Evolutionary conservation across 257 asterid genomes (phyloP).

Genomic region (Lantana camara): DNA sequence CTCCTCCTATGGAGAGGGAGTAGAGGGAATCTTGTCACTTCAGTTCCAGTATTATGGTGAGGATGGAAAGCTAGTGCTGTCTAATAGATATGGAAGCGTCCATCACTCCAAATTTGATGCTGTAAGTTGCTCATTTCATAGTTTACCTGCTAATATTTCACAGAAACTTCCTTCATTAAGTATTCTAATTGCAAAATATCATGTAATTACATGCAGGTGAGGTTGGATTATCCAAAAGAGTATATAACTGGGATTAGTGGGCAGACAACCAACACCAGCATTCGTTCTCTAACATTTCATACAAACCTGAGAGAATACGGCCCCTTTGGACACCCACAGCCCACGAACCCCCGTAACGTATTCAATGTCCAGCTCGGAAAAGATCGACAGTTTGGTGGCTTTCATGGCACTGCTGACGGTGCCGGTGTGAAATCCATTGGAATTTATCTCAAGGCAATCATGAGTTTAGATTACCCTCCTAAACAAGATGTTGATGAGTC

Average conservation of each 20-base stretch:
- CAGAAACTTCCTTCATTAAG: no score
- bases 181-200: no score
- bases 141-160: no score
- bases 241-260: conserved; percentile 44
- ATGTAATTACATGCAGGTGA: conserved; percentile 33
- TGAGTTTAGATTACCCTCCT: conserved; percentile 4
- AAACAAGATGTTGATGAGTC: background rate
- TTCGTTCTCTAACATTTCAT: conserved; percentile 36
- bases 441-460: conserved; percentile 41
- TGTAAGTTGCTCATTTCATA: no score
- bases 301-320: conserved; percentile 44
- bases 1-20: conserved; percentile 27
- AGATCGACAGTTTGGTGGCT: conserved; percentile 41
- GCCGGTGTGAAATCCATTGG: conserved; percentile 33
- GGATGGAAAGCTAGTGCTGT: conserved; percentile 33
- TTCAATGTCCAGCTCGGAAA: conserved; percentile 38
- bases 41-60: conserved; percentile 42
- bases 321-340: conserved; percentile 49
- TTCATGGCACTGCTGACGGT: conserved; percentile 28
- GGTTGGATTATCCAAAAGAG: conserved; percentile 33
- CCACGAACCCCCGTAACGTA: no score
- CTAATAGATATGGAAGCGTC: conserved; percentile 29
- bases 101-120: conserved; percentile 33
- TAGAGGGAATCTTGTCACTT: conserved; percentile 35
- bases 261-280: conserved; percentile 26